A percentile compares a stretch with the other conserved stretches of the same genome.
Evolutionary conservation across 2,329 filamentous ascomycete genomes (phyloP).

Genomic region (Aureobasidium lini): DNA sequence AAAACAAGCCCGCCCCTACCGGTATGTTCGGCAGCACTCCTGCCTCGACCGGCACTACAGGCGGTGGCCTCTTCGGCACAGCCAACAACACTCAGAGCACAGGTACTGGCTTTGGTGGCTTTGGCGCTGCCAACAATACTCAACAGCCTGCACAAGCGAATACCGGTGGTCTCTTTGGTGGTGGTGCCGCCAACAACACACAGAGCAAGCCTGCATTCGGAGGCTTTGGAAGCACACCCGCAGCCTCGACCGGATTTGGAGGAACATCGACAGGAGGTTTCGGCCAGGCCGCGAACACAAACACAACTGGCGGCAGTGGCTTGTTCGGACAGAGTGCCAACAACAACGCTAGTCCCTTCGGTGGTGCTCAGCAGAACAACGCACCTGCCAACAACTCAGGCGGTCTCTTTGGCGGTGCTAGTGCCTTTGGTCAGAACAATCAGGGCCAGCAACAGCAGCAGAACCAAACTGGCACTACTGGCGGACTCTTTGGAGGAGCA

Average conservation of each 20-base stretch:
- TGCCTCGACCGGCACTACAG: slow-evolving; percentile 19
- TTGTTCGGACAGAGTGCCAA: slow-evolving; percentile 26
- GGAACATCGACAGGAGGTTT: slow-evolving; percentile 21
- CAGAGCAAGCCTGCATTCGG: slow-evolving; percentile 19
- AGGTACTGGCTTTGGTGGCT: neutral
- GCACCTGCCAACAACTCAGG: slow-evolving; percentile 26
- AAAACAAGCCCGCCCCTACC: slow-evolving; percentile 19
- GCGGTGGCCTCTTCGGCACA: slow-evolving; percentile 26
- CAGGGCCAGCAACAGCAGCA: slow-evolving; percentile 17
- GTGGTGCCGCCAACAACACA: slow-evolving; percentile 13
- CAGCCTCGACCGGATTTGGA: slow-evolving; percentile 33
- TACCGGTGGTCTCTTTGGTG: slow-evolving; percentile 16
- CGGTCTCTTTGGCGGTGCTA: slow-evolving; percentile 34
- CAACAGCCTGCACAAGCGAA: neutral
- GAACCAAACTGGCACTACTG: neutral
- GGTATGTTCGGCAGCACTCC: slow-evolving; percentile 23
- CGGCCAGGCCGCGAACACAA: slow-evolving; percentile 32
- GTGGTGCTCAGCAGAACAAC: slow-evolving; percentile 17
- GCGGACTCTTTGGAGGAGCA: neutral
- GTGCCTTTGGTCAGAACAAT: slow-evolving; percentile 24
- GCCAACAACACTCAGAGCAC: slow-evolving; percentile 20
- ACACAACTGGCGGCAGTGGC: slow-evolving; percentile 19
- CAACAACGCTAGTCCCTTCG: slow-evolving; percentile 23
- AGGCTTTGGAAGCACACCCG: slow-evolving; percentile 36
- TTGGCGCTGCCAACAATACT: neutral